Evolutionary conservation across 192 early-diverging fungal genomes (phyloP).

Genomic region (Coemansia sp.): DNA sequence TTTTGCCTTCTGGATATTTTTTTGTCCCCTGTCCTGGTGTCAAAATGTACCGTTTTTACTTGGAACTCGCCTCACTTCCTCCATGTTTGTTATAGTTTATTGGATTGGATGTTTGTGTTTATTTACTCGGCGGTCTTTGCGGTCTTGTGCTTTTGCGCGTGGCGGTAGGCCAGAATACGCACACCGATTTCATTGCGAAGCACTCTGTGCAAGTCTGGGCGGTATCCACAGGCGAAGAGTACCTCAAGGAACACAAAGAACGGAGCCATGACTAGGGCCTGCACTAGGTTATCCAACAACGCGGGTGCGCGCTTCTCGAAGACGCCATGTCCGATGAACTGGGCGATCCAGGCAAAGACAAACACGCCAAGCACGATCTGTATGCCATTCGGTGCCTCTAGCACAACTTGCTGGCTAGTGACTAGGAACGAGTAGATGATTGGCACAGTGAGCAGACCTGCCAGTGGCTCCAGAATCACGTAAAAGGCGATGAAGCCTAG

Average conservation of each 20-base stretch:
- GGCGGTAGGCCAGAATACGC: slow-evolving; percentile 43
- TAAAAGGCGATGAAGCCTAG: slow-evolving; percentile 76
- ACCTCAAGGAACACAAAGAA: slow-evolving; percentile 92
- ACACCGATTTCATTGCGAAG: slow-evolving; percentile 57
- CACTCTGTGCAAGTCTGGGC: slow-evolving; percentile 66
- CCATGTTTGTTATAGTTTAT: background rate
- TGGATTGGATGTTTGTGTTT: background rate
- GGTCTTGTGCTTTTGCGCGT: slow-evolving; percentile 7
- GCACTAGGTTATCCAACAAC: slow-evolving; percentile 80
- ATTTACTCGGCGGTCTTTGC: background rate
- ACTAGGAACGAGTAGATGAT: slow-evolving; percentile 64
- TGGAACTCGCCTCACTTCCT: background rate
- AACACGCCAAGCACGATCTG: slow-evolving; percentile 64
- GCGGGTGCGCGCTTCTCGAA: slow-evolving; percentile 88
- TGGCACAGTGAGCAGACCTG: slow-evolving; percentile 60
- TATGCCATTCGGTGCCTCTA: slow-evolving; percentile 56
- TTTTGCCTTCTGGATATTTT: background rate
- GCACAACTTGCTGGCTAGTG: slow-evolving; percentile 66
- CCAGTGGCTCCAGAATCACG: slow-evolving; percentile 66
- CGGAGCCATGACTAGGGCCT: slow-evolving; percentile 91
- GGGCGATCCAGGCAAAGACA: slow-evolving; percentile 78
- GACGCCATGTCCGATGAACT: slow-evolving; percentile 91
- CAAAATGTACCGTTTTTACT: slow-evolving; percentile 5
- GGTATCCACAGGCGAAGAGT: slow-evolving; percentile 82
- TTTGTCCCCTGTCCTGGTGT: background rate